Base-by-base conservation (phyloP, 2,329 filamentous ascomycete genomes). In the Paraconiothyrium brasiliense region DNA sequence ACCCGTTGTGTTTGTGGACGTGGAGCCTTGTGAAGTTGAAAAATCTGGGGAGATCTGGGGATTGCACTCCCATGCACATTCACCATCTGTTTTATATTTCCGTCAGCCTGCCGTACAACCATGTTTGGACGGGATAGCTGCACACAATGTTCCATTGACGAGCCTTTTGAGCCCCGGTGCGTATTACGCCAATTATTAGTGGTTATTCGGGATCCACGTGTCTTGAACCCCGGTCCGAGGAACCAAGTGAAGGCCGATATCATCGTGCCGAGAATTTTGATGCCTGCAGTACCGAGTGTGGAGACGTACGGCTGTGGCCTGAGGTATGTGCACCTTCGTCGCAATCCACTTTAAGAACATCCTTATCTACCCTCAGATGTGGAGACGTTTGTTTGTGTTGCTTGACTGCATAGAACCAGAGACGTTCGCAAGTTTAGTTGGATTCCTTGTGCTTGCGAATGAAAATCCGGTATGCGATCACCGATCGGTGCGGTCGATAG, bases 1-100 rank as follows among this genome's bases (percentile, higher is more conserved):
- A 54, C 24, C 20, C 13, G 9, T 34, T 32, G 56, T 52, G 48
- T n/a, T 41, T 47, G 27, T 20, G 24, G 16, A 52, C 22, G 35
- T 41, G 57, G 56, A 39, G 39, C 39, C 3, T n/a, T 56, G 11
- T 4, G 10, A 20, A 22, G 22, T 34, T 30, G 55, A 27, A 54
- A 47, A 61, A 57, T 62, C 48, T 62, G 58, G 57, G 50, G 52
- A 63, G 63, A 20, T 54, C 41, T 65, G 43, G 37, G 44, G 44
- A 48, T 48, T 59, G 41, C 57, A 61, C 48, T 37, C 52, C 44
- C 10, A 51, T 54, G 34, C 32, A 49, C 20, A 48, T 48, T 8
- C 35, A 30, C 43, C 43, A 35, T 35, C 37, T 4, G 47, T 54
- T 68, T 65, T 69, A 68, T 69, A 63, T 43, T 22, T 50, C 54